Evolutionary conservation across 345 rosid genomes (phyloP).

Genomic region (Camelina hispida): DNA sequence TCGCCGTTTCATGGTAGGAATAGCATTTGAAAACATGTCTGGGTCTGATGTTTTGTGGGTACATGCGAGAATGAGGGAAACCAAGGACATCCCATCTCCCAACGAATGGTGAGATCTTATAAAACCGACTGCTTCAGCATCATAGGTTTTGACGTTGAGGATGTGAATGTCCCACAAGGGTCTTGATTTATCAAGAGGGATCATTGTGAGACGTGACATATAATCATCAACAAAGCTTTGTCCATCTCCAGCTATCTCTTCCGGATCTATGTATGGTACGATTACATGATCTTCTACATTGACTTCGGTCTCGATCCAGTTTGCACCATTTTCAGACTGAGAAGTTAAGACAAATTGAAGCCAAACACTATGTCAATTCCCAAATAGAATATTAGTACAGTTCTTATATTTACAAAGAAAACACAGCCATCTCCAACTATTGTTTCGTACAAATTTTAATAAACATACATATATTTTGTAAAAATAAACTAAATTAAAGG

Average conservation of each 20-base stretch:
- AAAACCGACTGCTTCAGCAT: conserved; percentile 60
- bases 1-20: conserved; percentile 50
- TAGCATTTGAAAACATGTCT: conserved; percentile 49
- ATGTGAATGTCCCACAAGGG: conserved; percentile 90
- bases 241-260: conserved; percentile 49
- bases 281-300: conserved; percentile 65
- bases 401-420: background rate
- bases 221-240: conserved; percentile 68
- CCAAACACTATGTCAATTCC: background rate
- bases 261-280: conserved; percentile 53
- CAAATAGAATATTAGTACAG: background rate
- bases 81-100: conserved; percentile 62
- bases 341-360: background rate
- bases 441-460: background rate
- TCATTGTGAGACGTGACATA: conserved; percentile 57
- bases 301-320: conserved; percentile 61
- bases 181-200: conserved; percentile 60
- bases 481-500: background rate
- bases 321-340: conserved; percentile 45
- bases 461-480: background rate
- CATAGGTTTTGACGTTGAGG: conserved; percentile 67
- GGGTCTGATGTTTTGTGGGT: conserved; percentile 66
- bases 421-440: background rate
- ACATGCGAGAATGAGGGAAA: conserved; percentile 61
- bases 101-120: conserved; percentile 66